These are phyloP conservation scores for Zalaria sp. DNA, from an alignment of 2,329 filamentous ascomycete species.

Conservation along the genomic window DNA sequence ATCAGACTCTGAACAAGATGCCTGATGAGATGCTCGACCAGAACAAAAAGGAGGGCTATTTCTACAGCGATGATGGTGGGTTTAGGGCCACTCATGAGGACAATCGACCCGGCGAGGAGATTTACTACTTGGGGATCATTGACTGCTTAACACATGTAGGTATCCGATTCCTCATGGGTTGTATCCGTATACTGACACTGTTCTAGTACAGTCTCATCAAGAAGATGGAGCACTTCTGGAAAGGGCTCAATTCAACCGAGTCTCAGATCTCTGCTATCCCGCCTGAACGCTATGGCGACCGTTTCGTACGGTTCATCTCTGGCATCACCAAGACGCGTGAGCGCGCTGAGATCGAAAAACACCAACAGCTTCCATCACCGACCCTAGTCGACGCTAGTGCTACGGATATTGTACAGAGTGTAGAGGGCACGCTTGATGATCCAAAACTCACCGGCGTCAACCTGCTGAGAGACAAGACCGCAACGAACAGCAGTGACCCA, in stretches of 20 bases:
- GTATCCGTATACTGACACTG: conserved; percentile 1
- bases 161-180: conserved; percentile 10
- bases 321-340: conserved; percentile 83
- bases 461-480: conserved; percentile 12
- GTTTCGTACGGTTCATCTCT: conserved; percentile 85
- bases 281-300: conserved; percentile 79
- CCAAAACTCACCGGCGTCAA: conserved; percentile 25
- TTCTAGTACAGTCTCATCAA: conserved; percentile 81
- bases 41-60: conserved; percentile 63
- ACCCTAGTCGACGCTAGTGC: conserved; percentile 9
- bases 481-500: conserved; percentile 8
- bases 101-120: conserved; percentile 69
- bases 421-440: conserved; percentile 18
- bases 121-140: conserved; percentile 97
- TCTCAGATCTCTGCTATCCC: conserved; percentile 85
- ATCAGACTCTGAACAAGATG: conserved; percentile 70
- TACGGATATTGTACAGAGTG: conserved; percentile 9
- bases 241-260: conserved; percentile 72
- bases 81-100: conserved; percentile 88
- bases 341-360: conserved; percentile 50
- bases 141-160: conserved; percentile 94
- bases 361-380: conserved; percentile 20
- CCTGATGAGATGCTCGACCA: conserved; percentile 68
- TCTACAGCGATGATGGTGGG: conserved; percentile 88
- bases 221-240: conserved; percentile 93